Percentiles rank a stretch among this genome's conserved stretches.
phyloP scores from a whole-genome alignment of 352 stramenopile genomes.

The Phytopythium vexans region DNA sequence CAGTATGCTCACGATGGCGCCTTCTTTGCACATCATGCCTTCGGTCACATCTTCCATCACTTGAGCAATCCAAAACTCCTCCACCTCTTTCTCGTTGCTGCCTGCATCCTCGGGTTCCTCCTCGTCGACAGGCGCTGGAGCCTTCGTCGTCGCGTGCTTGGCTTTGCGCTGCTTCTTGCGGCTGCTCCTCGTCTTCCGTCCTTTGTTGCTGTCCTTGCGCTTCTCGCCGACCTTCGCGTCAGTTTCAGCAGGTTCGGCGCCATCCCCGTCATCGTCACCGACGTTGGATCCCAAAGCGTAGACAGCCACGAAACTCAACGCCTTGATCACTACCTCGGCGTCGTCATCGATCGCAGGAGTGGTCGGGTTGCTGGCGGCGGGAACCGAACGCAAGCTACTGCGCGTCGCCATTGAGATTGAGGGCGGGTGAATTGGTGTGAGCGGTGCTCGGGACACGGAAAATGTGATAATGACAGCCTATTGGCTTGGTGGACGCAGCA shows the following conservation, averaged over 20 bases:
- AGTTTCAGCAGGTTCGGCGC: background rate
- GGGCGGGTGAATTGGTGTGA: too few species aligned
- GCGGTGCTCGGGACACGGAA: too few species aligned
- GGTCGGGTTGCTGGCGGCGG: too few species aligned
- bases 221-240: constrained; percentile 3
- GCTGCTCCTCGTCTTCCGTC: constrained; percentile 6
- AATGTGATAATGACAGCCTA: too few species aligned
- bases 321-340: too few species aligned
- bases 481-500: too few species aligned
- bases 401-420: too few species aligned
- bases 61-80: constrained; percentile 67
- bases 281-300: background rate
- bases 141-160: constrained; percentile 6
- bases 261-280: constrained; percentile 1
- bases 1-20: constrained; percentile 42
- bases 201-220: constrained; percentile 9
- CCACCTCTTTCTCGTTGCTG: constrained; percentile 1
- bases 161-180: constrained; percentile 1
- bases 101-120: background rate
- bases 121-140: constrained; percentile 10
- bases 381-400: too few species aligned
- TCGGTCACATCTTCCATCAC: constrained; percentile 71
- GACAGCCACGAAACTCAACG: too few species aligned
- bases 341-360: too few species aligned
- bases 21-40: constrained; percentile 55